phyloP scores from a whole-genome alignment of 371 early-diverging fungal genomes.

The Zychaea mexicana region DNA sequence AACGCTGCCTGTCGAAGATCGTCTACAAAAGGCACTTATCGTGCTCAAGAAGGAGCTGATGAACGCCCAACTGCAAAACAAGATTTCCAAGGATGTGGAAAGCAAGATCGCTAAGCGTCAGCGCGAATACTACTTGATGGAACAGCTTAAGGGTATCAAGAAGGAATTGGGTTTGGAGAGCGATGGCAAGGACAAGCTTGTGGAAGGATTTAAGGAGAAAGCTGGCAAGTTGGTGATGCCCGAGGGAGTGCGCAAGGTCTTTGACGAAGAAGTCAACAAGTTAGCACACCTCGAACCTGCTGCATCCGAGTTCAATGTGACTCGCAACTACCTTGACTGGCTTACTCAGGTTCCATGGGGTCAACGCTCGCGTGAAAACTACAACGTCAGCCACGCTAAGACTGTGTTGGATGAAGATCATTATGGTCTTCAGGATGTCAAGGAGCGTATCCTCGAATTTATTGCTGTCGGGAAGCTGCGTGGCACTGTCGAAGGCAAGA shows the following conservation, averaged over 20 bases:
- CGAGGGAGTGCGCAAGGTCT: slow-evolving; percentile 86
- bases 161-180: slow-evolving; percentile 95
- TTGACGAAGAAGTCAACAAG: slow-evolving; percentile 96
- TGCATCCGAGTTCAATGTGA: slow-evolving; percentile 96
- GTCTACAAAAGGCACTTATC: slow-evolving; percentile 88
- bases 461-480: slow-evolving; percentile 97
- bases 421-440: slow-evolving; percentile 98
- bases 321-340: slow-evolving; percentile 97
- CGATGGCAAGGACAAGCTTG: slow-evolving; percentile 96
- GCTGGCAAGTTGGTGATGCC: slow-evolving; percentile 88
- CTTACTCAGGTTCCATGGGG: slow-evolving; percentile 98
- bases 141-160: slow-evolving; percentile 97
- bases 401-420: slow-evolving; percentile 95
- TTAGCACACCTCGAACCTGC: slow-evolving; percentile 93
- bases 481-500: slow-evolving; percentile 95
- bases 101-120: slow-evolving; percentile 94
- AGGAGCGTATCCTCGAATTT: slow-evolving; percentile 97
- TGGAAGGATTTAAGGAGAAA: slow-evolving; percentile 89
- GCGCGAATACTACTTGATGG: slow-evolving; percentile 97
- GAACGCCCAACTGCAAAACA: slow-evolving; percentile 95
- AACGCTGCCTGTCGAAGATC: slow-evolving; percentile 84
- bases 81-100: slow-evolving; percentile 95
- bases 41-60: slow-evolving; percentile 96
- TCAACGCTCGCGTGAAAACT: slow-evolving; percentile 84
- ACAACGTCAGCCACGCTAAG: slow-evolving; percentile 81